Conservation (phyloP, 139 green algal species). For the Pleodorina starrii region DNA sequence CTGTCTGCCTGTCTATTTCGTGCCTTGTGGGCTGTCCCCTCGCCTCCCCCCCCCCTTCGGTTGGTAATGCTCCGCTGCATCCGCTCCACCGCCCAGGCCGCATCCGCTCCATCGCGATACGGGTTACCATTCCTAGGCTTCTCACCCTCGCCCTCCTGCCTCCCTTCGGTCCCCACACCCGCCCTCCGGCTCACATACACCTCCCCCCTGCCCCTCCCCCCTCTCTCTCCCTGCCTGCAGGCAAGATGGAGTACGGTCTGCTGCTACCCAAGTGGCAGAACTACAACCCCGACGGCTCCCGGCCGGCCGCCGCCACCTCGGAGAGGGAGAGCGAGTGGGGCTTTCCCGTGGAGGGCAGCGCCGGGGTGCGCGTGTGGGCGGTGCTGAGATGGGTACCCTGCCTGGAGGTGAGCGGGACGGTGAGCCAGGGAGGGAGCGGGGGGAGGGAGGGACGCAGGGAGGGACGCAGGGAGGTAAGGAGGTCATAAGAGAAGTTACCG, state of each 20-base stretch:
- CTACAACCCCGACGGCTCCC: not conserved
- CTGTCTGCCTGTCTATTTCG: too few relatives aligned
- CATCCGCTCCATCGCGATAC: too few relatives aligned
- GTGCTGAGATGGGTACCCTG: not conserved
- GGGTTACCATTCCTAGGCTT: too few relatives aligned
- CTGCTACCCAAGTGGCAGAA: not conserved
- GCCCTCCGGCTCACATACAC: not conserved
- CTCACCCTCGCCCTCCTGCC: too few relatives aligned
- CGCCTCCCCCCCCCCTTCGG: too few relatives aligned
- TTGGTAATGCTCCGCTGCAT: too few relatives aligned
- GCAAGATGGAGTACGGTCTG: slow-evolving; percentile 5
- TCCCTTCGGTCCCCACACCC: too few relatives aligned
- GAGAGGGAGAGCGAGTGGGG: slow-evolving; percentile 23
- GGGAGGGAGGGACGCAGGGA: too few relatives aligned
- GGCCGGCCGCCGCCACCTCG: not conserved
- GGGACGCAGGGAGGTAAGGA: not conserved
- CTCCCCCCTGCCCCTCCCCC: not conserved
- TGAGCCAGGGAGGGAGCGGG: not conserved
- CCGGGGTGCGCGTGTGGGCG: not conserved
- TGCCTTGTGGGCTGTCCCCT: too few relatives aligned
- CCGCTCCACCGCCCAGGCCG: too few relatives aligned
- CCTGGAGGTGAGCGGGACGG: not conserved
- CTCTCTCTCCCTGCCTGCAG: not conserved
- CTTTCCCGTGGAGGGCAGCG: not conserved
- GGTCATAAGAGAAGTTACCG: not conserved